Conservation (phyloP, 345 rosid species). For the Rhizophora apiculata region DNA sequence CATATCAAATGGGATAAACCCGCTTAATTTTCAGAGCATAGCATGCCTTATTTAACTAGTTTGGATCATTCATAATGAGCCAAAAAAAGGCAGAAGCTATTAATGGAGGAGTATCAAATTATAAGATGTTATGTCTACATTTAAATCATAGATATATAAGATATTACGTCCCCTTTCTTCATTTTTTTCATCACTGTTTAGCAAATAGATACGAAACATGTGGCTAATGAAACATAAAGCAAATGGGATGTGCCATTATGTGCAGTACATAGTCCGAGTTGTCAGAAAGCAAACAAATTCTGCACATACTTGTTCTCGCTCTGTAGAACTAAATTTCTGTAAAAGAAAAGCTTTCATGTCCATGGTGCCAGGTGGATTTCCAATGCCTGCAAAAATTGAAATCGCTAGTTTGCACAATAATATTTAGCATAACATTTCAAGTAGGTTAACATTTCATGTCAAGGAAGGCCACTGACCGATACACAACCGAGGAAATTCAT, state of each 20-base stretch:
- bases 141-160: no score
- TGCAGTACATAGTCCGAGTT: no score
- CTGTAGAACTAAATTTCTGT: constrained; percentile 69
- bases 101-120: no score
- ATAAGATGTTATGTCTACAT: no score
- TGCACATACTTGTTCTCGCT: constrained; percentile 55
- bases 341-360: constrained; percentile 91
- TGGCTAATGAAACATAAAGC: not conserved
- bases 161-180: no score
- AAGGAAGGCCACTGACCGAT: constrained; percentile 44
- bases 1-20: no score
- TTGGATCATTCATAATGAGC: not conserved
- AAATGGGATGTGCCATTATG: not conserved
- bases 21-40: not conserved
- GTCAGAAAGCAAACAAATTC: not conserved
- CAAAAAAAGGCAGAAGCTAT: not conserved
- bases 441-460: not conserved
- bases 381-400: constrained; percentile 53
- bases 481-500: constrained; percentile 69
- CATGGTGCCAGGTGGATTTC: constrained; percentile 88
- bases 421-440: not conserved
- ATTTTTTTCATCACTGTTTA: no score
- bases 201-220: no score
- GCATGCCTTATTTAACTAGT: not conserved
- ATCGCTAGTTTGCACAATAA: not conserved